Percentiles rank a stretch among this genome's conserved stretches.
Evolutionary conservation across 176 grass and related monocot species (phyloP).

Genomic region (Alopecurus myosuroides): DNA sequence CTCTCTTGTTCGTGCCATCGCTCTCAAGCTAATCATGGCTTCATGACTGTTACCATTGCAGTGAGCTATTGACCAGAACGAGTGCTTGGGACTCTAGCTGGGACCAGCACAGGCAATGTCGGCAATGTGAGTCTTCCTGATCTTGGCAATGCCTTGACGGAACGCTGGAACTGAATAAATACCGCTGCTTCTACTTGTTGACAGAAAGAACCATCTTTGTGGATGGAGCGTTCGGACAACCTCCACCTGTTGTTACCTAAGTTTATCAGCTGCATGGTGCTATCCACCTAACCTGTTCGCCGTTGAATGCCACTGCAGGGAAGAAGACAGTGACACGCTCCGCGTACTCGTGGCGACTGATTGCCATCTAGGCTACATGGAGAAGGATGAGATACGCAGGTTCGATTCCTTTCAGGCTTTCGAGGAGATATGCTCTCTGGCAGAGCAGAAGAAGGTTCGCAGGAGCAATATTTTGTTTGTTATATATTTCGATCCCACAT

Average conservation of each 20-base stretch:
- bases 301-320: constrained; percentile 8
- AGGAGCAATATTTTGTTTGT: neutral
- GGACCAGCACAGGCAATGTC: constrained; percentile 4
- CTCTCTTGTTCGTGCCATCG: neutral
- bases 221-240: neutral
- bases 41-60: neutral
- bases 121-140: constrained; percentile 20
- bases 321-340: constrained; percentile 31
- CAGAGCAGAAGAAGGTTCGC: constrained; percentile 70
- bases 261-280: neutral
- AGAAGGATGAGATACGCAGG: constrained; percentile 90
- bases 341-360: constrained; percentile 70
- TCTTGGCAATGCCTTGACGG: neutral
- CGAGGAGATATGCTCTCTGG: constrained; percentile 85
- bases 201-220: neutral
- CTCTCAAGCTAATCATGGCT: neutral
- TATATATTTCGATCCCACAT: neutral
- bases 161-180: neutral
- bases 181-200: neutral
- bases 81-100: neutral
- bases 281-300: neutral
- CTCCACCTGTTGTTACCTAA: neutral
- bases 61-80: neutral
- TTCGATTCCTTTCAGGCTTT: constrained; percentile 89
- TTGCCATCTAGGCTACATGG: constrained; percentile 94